A percentile compares a stretch with the other conserved stretches of the same genome.
Conservation (phyloP, 345 rosid species). For the Eucalyptus decipiens region DNA sequence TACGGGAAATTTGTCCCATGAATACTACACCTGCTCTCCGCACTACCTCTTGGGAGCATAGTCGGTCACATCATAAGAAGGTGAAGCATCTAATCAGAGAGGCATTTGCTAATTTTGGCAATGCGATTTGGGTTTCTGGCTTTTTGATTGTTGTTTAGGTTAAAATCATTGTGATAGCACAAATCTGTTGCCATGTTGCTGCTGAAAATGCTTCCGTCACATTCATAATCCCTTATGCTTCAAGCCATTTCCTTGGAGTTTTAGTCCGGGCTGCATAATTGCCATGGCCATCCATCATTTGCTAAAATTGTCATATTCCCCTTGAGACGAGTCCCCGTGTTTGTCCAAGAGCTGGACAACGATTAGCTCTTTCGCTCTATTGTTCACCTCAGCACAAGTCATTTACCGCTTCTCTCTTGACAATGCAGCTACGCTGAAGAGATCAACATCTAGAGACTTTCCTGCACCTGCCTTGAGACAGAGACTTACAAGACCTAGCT, state of each 20-base stretch:
- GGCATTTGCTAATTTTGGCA: neutral
- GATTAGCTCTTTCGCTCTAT: neutral
- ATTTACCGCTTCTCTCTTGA: neutral
- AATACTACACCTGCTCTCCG: neutral
- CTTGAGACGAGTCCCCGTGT: neutral
- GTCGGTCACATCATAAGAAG: neutral
- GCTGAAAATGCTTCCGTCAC: neutral
- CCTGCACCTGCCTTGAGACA: neutral
- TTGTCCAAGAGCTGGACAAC: neutral
- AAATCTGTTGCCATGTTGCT: neutral
- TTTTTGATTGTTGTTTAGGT: neutral
- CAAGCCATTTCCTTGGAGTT: neutral
- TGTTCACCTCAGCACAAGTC: neutral
- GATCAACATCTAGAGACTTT: neutral
- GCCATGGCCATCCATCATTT: neutral
- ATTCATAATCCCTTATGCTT: neutral
- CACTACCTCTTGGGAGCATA: neutral
- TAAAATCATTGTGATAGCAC: neutral
- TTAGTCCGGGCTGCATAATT: neutral
- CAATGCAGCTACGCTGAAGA: neutral
- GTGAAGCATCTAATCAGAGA: neutral
- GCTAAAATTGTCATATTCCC: neutral
- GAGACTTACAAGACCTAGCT: neutral
- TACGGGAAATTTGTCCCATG: neutral
- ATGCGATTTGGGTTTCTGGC: neutral